Evolutionary conservation across 1,284 basidiomycete genomes (phyloP).

Genomic region (Cryptococcus maquisensis): DNA sequence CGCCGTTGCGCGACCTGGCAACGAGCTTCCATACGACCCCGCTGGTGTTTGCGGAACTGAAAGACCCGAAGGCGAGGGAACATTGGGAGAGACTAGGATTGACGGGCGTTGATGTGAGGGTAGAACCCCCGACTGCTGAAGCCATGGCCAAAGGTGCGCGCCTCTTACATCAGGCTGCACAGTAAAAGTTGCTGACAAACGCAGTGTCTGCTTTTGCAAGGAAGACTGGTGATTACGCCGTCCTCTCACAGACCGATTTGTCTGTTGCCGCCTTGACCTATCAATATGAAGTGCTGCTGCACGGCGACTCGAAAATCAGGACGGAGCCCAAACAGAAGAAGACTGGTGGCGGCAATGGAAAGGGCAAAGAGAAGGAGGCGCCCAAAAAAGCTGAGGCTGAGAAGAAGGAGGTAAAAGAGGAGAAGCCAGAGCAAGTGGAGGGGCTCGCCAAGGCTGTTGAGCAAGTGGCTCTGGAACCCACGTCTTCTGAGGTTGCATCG

Average conservation of each 20-base stretch:
- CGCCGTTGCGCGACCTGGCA: slow-evolving; percentile 77
- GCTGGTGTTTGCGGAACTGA: slow-evolving; percentile 80
- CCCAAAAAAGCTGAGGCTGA: slow-evolving; percentile 24
- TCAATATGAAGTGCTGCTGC: slow-evolving; percentile 61
- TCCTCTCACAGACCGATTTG: slow-evolving; percentile 86
- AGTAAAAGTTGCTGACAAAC: neutral
- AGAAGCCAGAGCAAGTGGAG: slow-evolving; percentile 42
- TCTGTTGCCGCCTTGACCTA: slow-evolving; percentile 87
- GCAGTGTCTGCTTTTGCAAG: slow-evolving; percentile 85
- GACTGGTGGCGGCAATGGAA: slow-evolving; percentile 52
- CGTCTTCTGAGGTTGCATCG: neutral
- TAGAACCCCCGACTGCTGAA: slow-evolving; percentile 67
- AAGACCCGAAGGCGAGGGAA: slow-evolving; percentile 77
- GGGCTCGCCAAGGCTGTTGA: slow-evolving; percentile 55
- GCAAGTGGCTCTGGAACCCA: slow-evolving; percentile 45
- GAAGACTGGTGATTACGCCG: slow-evolving; percentile 94
- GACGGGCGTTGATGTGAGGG: slow-evolving; percentile 66
- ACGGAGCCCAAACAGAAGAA: slow-evolving; percentile 52
- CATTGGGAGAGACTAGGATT: slow-evolving; percentile 67
- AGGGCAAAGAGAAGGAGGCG: slow-evolving; percentile 53
- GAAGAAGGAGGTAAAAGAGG: slow-evolving; percentile 47
- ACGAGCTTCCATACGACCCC: slow-evolving; percentile 79
- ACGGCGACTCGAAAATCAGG: slow-evolving; percentile 51
- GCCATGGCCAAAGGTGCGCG: slow-evolving; percentile 70
- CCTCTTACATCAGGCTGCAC: neutral